Percentiles rank a stretch among this genome's conserved stretches.
Evolutionary conservation across 768 basidiomycete genomes (phyloP).

Genomic region (Mrakia frigida): DNA sequence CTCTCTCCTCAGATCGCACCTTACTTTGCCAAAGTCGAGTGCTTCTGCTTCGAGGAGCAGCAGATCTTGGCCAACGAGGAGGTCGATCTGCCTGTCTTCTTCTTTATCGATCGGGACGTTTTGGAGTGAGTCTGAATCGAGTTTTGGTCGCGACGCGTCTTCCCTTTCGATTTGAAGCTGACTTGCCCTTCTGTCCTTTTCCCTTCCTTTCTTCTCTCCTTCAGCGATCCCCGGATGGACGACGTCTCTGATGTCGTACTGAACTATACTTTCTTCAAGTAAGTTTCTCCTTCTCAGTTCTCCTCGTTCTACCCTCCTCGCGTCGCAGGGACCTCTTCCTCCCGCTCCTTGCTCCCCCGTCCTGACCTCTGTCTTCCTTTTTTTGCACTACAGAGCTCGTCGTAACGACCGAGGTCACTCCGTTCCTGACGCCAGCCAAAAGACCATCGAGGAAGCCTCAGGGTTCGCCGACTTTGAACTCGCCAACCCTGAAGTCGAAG

Average conservation of each 20-base stretch:
- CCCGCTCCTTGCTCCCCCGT: neutral
- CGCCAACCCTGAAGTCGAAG: conserved; percentile 33
- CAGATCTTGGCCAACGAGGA: conserved; percentile 89
- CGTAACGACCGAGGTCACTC: conserved; percentile 77
- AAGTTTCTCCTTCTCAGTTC: conserved; percentile 38
- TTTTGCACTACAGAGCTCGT: conserved; percentile 58
- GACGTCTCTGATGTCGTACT: conserved; percentile 85
- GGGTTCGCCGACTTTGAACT: conserved; percentile 51
- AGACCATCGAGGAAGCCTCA: conserved; percentile 69
- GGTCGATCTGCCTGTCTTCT: conserved; percentile 94
- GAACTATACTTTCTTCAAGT: conserved; percentile 98
- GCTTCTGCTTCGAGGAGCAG: conserved; percentile 99
- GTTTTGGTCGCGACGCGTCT: neutral
- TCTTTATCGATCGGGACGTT: conserved; percentile 98
- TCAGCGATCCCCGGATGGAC: conserved; percentile 68
- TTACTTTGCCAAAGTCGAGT: conserved; percentile 98
- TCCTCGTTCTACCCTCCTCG: neutral
- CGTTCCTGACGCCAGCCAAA: conserved; percentile 82
- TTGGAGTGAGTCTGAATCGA: conserved; percentile 54
- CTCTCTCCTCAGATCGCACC: conserved; percentile 68
- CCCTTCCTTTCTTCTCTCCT: neutral
- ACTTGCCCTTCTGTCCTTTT: neutral
- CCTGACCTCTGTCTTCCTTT: neutral
- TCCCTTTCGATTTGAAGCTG: neutral
- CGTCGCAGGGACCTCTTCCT: neutral